phyloP scores from a whole-genome alignment of 2,329 filamentous ascomycete species.

The Curvularia eragrostidis region DNA sequence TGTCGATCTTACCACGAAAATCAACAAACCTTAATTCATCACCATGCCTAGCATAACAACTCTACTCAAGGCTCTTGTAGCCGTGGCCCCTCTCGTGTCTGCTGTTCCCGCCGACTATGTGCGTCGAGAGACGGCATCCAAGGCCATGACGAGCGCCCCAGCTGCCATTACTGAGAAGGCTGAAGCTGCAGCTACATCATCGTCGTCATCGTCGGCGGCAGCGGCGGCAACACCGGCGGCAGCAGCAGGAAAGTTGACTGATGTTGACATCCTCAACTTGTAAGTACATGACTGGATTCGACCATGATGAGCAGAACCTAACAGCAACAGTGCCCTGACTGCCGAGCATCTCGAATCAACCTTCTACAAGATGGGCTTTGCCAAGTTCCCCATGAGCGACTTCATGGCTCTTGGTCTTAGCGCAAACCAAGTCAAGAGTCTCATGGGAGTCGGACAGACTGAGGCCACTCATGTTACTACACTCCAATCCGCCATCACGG shows the following conservation, averaged over 20 bases:
- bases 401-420: conserved; percentile 69
- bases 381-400: conserved; percentile 68
- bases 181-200: conserved; percentile 22
- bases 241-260: conserved; percentile 48
- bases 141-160: conserved; percentile 15
- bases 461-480: conserved; percentile 69
- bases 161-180: conserved; percentile 21
- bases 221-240: conserved; percentile 31
- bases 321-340: conserved; percentile 65
- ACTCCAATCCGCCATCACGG: conserved; percentile 66
- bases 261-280: conserved; percentile 63
- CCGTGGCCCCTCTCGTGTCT: conserved; percentile 45
- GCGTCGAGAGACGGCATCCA: conserved; percentile 29
- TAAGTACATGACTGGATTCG: conserved; percentile 41
- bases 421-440: conserved; percentile 62
- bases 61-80: conserved; percentile 44
- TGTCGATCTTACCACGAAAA: conserved; percentile 24
- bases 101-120: conserved; percentile 40
- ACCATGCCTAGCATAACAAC: conserved; percentile 49
- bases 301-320: conserved; percentile 34
- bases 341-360: conserved; percentile 76
- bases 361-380: conserved; percentile 76
- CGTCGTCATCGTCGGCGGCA: conserved; percentile 26
- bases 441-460: conserved; percentile 67
- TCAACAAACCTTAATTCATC: conserved; percentile 40